Base-by-base conservation (phyloP, 805 yeast species). In the Danielozyma ontarioensis region DNA sequence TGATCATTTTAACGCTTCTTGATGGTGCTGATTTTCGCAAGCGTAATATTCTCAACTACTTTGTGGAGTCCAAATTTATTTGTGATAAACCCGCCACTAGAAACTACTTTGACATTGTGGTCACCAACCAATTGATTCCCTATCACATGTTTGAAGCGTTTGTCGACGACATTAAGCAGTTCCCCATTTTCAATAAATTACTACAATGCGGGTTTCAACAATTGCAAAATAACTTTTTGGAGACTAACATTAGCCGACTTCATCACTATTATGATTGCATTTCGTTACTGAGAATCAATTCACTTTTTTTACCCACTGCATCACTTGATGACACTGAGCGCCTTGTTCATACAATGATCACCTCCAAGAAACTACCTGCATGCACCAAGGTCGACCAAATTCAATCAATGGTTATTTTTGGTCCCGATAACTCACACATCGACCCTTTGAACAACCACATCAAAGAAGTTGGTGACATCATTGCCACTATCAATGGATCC, bases 1-100 rank as follows among this genome's bases (percentile, higher is more conserved):
- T 61, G 15, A 37, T 62, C 29, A 55, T 59, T 17, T 49, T 51
- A 21, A 49, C 51, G 30, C 31, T 64, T n/a, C 39, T 62, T 5
- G 49, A 62, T 13, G 57, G 55, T 25, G 48, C 57, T 21, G 69
- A 64, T 38, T 62, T 57, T 35, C 46, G 68, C 28, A 59, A 52
- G 29, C 34, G 40, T 17, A 53, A 53, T 17, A 44, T 61, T 8
- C 28, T 45, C 13, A 41, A 35, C 17, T 58, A 47, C 36, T 39
- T 24, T 13, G 37, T 36, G 5, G 28, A 36, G 16, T 19, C 33
- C 10, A 21, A 37, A 3, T 28, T 14, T 23, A 29, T 25, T 17
- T 16, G 10, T 2, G 10, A 28, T 3, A 29, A 35, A 6, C 27
- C 32, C 2, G 32, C 30, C 4, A 21, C 47, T n/a, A 15, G 29